A percentile compares a stretch with the other conserved stretches of the same genome.
Evolutionary conservation across 2,329 filamentous ascomycete genomes (phyloP).

Genomic region (Rhynchosporium secalis): DNA sequence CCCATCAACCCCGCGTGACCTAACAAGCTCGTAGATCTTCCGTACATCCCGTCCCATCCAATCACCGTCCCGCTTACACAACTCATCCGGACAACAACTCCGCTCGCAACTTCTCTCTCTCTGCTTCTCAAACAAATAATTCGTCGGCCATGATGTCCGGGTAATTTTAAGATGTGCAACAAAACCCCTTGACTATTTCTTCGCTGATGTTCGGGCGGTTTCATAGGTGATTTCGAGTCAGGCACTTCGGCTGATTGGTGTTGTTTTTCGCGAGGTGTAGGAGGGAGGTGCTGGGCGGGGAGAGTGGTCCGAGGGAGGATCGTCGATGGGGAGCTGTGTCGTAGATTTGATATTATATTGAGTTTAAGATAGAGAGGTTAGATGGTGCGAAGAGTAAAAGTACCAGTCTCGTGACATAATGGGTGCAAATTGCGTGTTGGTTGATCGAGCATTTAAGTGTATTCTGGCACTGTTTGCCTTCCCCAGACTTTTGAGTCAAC

Average conservation of each 20-base stretch:
- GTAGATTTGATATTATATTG: too few species aligned
- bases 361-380: too few species aligned
- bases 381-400: too few species aligned
- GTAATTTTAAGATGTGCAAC: slow-evolving; percentile 8
- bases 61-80: not conserved
- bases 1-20: not conserved
- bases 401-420: too few species aligned
- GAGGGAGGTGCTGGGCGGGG: not conserved
- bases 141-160: slow-evolving; percentile 14
- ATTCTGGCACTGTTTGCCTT: too few species aligned
- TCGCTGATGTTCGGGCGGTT: too few species aligned
- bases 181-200: not conserved
- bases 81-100: not conserved
- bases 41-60: not conserved
- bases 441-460: too few species aligned
- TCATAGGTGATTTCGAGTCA: not conserved
- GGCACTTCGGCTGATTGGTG: not conserved
- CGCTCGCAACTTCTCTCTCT: not conserved
- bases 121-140: not conserved
- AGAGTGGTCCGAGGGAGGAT: not conserved
- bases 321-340: not conserved
- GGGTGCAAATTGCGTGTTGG: too few species aligned
- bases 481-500: too few species aligned
- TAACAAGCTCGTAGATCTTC: too few species aligned
- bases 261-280: too few species aligned